Evolutionary conservation across 169 alveolate genomes (phyloP).

Genomic region (Plasmodium cynomolgi): DNA sequence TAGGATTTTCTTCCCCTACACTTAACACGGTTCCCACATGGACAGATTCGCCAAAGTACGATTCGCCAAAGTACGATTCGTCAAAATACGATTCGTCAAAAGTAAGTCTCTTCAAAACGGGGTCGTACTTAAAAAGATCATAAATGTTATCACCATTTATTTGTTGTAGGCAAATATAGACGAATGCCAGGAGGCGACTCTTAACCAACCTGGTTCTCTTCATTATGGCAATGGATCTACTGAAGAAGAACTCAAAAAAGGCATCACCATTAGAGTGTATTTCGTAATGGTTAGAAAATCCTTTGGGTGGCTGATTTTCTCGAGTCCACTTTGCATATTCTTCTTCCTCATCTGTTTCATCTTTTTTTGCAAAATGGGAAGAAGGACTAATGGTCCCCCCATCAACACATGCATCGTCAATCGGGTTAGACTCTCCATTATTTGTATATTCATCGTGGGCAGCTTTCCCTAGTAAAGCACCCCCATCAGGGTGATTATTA

Average conservation of each 20-base stretch:
- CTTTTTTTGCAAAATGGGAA: neutral
- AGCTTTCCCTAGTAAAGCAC: neutral
- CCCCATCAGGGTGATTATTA: neutral
- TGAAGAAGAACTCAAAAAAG: slow-evolving; percentile 49
- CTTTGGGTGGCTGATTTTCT: neutral
- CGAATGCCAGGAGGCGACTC: slow-evolving; percentile 52
- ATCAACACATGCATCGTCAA: neutral
- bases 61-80: no score
- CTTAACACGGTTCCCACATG: neutral
- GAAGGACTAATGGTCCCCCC: neutral
- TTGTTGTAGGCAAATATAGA: slow-evolving; percentile 20
- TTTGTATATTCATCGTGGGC: neutral
- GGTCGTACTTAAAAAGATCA: slow-evolving; percentile 24
- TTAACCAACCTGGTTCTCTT: slow-evolving; percentile 49
- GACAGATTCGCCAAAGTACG: neutral
- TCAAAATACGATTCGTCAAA: slow-evolving; percentile 13
- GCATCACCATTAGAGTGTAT: slow-evolving; percentile 16
- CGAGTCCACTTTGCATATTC: neutral
- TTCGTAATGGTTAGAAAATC: neutral
- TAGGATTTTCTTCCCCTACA: neutral
- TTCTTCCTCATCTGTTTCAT: neutral
- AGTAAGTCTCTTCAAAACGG: neutral
- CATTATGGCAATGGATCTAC: slow-evolving; percentile 30
- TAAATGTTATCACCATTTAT: slow-evolving; percentile 42
- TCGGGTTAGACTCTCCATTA: neutral